Conservation (phyloP, 2,329 filamentous ascomycete genomes). For the Bipolaris oryzae region DNA sequence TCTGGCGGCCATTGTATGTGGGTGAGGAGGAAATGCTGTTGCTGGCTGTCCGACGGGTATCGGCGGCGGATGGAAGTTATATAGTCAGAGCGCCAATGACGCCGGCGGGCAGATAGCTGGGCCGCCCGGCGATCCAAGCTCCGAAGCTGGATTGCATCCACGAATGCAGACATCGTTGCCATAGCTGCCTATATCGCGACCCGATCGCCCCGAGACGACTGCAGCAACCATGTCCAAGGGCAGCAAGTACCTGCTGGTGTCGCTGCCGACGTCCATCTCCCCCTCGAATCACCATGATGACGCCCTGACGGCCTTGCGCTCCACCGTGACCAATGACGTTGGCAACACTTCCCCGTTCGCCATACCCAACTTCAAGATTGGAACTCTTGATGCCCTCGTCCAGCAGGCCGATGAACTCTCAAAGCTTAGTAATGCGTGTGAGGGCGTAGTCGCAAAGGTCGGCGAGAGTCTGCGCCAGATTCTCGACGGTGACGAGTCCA, state of each 20-base stretch:
- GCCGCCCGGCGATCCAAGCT: constrained; percentile 23
- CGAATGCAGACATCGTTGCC: constrained; percentile 27
- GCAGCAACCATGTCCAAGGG: constrained; percentile 51
- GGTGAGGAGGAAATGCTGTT: constrained; percentile 15
- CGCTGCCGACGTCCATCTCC: constrained; percentile 85
- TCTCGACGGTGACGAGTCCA: constrained; percentile 82
- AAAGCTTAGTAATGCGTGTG: constrained; percentile 82
- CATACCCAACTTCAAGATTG: constrained; percentile 96
- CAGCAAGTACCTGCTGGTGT: constrained; percentile 82
- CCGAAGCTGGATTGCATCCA: constrained; percentile 23
- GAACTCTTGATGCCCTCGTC: constrained; percentile 90
- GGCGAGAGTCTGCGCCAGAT: constrained; percentile 82
- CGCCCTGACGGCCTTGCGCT: constrained; percentile 75
- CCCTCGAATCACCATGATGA: constrained; percentile 80
- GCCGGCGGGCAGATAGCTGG: constrained; percentile 18
- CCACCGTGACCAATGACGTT: constrained; percentile 74
- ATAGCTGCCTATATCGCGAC: constrained; percentile 25
- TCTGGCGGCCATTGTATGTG: constrained; percentile 40
- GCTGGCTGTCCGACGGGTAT: constrained; percentile 18
- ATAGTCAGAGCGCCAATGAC: constrained; percentile 25
- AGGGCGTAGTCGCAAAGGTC: constrained; percentile 85
- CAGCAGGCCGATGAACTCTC: constrained; percentile 94
- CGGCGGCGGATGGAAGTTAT: constrained; percentile 22
- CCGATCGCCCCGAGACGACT: constrained; percentile 16
- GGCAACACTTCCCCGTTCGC: constrained; percentile 77